Percentiles rank a stretch among this genome's conserved stretches.
These are phyloP conservation scores for Leishmania lainsoni DNA, from an alignment of 208 protist genomes.

Conservation along the genomic window DNA sequence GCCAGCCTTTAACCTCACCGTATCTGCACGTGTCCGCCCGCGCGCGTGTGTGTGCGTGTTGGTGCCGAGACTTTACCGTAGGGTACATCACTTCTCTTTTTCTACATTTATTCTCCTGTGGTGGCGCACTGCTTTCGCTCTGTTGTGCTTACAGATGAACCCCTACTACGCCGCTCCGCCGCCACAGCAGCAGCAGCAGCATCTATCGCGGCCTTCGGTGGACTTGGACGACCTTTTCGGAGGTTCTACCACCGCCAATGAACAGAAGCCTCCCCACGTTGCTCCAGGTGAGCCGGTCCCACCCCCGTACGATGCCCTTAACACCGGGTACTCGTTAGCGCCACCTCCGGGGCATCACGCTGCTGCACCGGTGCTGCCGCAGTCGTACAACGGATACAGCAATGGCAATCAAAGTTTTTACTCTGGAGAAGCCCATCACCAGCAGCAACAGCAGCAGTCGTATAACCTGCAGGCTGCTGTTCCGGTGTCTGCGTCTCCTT, in stretches of 20 bases:
- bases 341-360: slow-evolving; percentile 1
- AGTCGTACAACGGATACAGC: not conserved
- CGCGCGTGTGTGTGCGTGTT: slow-evolving; percentile 16
- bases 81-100: not conserved
- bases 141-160: slow-evolving; percentile 27
- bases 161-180: slow-evolving; percentile 21
- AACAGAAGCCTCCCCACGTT: not conserved
- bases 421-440: not conserved
- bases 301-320: slow-evolving; percentile 24
- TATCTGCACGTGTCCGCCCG: slow-evolving; percentile 38
- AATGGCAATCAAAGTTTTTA: not conserved
- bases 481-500: not conserved
- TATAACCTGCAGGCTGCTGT: not conserved
- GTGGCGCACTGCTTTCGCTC: not conserved
- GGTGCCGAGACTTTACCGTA: not conserved
- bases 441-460: slow-evolving; percentile 7
- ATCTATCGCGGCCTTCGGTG: slow-evolving; percentile 21
- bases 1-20: slow-evolving; percentile 2
- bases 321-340: slow-evolving; percentile 20
- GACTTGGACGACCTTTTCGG: slow-evolving; percentile 84
- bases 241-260: slow-evolving; percentile 24
- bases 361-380: slow-evolving; percentile 5
- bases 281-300: slow-evolving; percentile 15
- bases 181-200: slow-evolving; percentile 7
- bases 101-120: slow-evolving; percentile 1